Percentiles rank a stretch among this genome's conserved stretches.
Evolutionary conservation across 2,329 filamentous ascomycete species (phyloP).

Genomic region (Didymosphaeria variabile): DNA sequence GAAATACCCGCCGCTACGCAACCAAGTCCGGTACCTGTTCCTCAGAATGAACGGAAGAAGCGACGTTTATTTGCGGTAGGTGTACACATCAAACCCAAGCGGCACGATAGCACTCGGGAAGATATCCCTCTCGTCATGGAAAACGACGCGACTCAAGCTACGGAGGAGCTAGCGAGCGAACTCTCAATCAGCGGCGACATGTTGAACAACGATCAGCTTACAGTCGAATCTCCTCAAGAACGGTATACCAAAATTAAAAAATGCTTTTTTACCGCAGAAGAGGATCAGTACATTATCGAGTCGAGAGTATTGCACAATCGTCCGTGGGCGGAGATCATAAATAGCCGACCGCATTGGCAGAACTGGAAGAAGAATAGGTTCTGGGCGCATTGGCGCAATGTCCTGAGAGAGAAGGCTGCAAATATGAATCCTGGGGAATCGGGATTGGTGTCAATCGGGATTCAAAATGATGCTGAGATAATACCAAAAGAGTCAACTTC

Average conservation of each 20-base stretch:
- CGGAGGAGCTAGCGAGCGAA: not conserved
- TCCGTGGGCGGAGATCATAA: conserved; percentile 35
- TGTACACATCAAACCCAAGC: not conserved
- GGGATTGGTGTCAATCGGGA: not conserved
- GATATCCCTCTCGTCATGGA: not conserved
- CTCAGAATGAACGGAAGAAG: not conserved
- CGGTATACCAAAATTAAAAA: too few relatives aligned
- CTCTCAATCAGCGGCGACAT: not conserved
- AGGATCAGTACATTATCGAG: conserved; percentile 49
- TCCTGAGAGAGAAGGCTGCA: conserved; percentile 20
- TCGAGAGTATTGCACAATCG: conserved; percentile 35
- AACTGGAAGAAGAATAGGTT: conserved; percentile 28
- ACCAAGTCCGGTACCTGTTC: conserved; percentile 24
- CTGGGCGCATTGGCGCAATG: conserved; percentile 25
- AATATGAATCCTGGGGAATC: not conserved
- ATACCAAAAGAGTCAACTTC: conserved; percentile 11
- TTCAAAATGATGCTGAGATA: not conserved
- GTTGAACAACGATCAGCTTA: not conserved
- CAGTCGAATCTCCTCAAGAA: not conserved
- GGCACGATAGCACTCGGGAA: not conserved
- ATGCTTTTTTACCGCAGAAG: conserved; percentile 42
- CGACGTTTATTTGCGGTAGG: conserved; percentile 13
- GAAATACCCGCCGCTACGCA: conserved; percentile 7
- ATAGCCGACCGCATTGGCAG: conserved; percentile 31
- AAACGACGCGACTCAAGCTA: not conserved